Percentiles rank a stretch among this genome's conserved stretches.
Evolutionary conservation across 1,139 yeast species (phyloP).

Genomic region (Suhomyces ambrosiae): DNA sequence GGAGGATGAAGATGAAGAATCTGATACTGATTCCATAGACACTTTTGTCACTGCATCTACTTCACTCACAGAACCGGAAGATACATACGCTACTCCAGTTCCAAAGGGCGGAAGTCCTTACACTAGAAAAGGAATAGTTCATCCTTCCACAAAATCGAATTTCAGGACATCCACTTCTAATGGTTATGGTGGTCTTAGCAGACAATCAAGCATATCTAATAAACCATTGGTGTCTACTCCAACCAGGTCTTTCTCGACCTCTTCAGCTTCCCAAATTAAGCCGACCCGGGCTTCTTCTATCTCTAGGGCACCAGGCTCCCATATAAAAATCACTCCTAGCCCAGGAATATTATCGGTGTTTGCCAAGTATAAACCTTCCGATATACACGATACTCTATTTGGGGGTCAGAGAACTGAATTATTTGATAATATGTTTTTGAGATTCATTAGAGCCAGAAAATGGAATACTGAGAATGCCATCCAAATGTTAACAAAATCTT

Average conservation of each 20-base stretch:
- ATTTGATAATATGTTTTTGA: conserved; percentile 37
- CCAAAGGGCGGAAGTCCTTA: conserved; percentile 13
- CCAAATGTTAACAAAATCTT: conserved; percentile 38
- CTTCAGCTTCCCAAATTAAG: background rate
- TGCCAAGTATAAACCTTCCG: conserved; percentile 28
- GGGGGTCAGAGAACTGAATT: conserved; percentile 33
- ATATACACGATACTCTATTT: conserved; percentile 30
- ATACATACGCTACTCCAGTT: conserved; percentile 2
- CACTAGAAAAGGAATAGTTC: conserved; percentile 11
- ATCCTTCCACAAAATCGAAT: conserved; percentile 8
- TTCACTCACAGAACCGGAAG: conserved; percentile 26
- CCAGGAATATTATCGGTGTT: conserved; percentile 20
- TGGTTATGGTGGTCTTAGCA: conserved; percentile 6
- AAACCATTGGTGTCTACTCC: background rate
- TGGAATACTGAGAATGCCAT: conserved; percentile 37
- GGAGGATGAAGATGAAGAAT: conserved; percentile 22
- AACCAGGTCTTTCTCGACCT: background rate
- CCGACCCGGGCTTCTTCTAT: background rate
- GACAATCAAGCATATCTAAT: conserved; percentile 3
- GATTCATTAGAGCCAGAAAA: conserved; percentile 48
- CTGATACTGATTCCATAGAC: conserved; percentile 32
- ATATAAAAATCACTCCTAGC: conserved; percentile 21
- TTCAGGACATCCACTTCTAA: conserved; percentile 5
- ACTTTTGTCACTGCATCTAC: conserved; percentile 44
- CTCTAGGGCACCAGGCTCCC: conserved; percentile 1